Evolutionary conservation across 169 alveolate species (phyloP).

Genomic region (Plasmodium cynomolgi): DNA sequence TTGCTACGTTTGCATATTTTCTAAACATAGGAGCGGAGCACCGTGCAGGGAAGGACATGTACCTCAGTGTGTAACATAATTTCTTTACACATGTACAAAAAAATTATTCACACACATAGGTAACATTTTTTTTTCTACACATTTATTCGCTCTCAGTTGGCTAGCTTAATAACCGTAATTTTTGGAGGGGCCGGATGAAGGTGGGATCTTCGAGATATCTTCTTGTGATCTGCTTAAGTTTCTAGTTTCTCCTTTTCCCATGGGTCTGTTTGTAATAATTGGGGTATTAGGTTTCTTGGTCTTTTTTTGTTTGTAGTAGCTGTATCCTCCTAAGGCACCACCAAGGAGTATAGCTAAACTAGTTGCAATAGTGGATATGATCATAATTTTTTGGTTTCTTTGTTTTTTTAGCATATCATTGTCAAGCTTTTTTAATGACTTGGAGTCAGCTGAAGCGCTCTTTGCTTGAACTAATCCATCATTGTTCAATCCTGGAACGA

Average conservation of each 20-base stretch:
- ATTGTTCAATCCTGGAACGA: conserved; percentile 25
- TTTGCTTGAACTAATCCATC: conserved; percentile 2
- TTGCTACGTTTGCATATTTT: not conserved
- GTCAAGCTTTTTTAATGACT: not conserved
- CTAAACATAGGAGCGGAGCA: not conserved
- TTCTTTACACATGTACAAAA: not conserved
- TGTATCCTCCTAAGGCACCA: conserved; percentile 20
- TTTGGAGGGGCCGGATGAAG: not conserved
- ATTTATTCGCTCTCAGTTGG: not conserved
- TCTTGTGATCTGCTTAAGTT: not conserved
- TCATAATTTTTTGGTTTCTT: not conserved
- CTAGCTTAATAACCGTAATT: not conserved
- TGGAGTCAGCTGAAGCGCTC: not conserved
- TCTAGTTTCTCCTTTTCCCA: not conserved
- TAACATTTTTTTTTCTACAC: not conserved
- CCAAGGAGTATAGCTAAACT: conserved; percentile 30
- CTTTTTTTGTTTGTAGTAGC: not conserved
- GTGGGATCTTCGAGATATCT: not conserved
- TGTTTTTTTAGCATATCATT: conserved; percentile 4
- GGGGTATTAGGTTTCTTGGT: not conserved
- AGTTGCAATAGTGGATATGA: conserved; percentile 19
- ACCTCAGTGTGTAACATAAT: not conserved
- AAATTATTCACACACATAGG: not conserved
- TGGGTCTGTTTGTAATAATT: not conserved
- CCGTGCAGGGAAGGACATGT: not conserved